Percentiles rank a stretch among this genome's conserved stretches.
Evolutionary conservation across 2,329 filamentous ascomycete genomes (phyloP).

Genomic region (Cladosporium sp.): DNA sequence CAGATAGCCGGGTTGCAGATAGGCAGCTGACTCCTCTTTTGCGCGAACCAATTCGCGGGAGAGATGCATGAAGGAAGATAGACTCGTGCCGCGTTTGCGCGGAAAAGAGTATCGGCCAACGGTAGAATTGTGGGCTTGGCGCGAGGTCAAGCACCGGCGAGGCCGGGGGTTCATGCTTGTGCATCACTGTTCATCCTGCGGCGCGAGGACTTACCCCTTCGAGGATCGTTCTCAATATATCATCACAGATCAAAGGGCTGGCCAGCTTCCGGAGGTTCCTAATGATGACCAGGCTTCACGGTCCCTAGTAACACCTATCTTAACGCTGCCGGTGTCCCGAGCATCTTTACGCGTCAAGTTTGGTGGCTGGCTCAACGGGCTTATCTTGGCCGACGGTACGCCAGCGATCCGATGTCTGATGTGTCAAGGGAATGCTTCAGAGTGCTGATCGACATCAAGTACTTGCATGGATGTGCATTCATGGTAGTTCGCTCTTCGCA

Average conservation of each 20-base stretch:
- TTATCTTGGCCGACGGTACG: background rate
- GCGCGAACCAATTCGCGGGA: conserved; percentile 3
- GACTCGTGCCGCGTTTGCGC: conserved; percentile 7
- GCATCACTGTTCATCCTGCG: conserved; percentile 6
- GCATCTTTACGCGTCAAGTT: background rate
- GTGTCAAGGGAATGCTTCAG: background rate
- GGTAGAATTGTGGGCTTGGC: conserved; percentile 19
- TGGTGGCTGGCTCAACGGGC: background rate
- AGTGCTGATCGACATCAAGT: background rate
- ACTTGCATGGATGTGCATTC: background rate
- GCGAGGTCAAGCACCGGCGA: background rate
- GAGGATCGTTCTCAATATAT: background rate
- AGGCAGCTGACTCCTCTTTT: conserved; percentile 3
- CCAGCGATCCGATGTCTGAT: background rate
- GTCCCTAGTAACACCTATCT: background rate
- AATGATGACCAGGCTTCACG: background rate
- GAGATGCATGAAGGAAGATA: conserved; percentile 16
- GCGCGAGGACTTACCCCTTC: conserved; percentile 17
- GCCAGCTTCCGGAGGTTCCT: background rate
- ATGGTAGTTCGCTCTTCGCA: background rate
- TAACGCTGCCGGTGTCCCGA: conserved; percentile 7
- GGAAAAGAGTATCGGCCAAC: conserved; percentile 11
- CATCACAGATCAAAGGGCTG: background rate
- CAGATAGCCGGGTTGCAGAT: conserved; percentile 12
- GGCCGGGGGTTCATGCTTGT: background rate